These are phyloP conservation scores for Vachellia pachyceras DNA, from an alignment of 306 rosid species.

Conservation along the genomic window DNA sequence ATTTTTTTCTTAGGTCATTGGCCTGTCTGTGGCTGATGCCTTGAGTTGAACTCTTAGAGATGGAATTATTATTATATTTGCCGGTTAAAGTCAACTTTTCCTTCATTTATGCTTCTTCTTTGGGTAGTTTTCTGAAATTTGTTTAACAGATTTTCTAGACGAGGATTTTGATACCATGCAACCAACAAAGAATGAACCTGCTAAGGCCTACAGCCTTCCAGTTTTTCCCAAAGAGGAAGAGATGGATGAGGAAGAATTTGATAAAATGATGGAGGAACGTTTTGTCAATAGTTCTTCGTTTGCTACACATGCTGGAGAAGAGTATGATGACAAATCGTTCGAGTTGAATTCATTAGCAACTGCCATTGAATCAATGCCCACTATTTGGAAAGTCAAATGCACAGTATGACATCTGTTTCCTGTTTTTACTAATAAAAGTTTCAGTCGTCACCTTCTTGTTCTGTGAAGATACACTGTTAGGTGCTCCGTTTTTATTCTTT, in stretches of 20 bases:
- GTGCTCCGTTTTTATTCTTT: too few species aligned
- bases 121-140: neutral
- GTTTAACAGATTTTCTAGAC: conserved; percentile 58
- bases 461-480: too few species aligned
- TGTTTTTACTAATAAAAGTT: conserved; percentile 3
- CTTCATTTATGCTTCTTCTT: neutral
- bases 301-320: conserved; percentile 60
- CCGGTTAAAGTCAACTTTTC: neutral
- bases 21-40: neutral
- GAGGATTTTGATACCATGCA: conserved; percentile 53
- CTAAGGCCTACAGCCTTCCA: conserved; percentile 52
- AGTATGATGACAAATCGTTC: conserved; percentile 63
- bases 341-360: conserved; percentile 47
- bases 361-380: conserved; percentile 55
- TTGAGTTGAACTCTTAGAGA: neutral
- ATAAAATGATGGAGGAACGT: conserved; percentile 76
- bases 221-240: conserved; percentile 79
- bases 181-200: conserved; percentile 44
- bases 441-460: neutral
- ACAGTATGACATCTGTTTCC: conserved; percentile 53
- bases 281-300: conserved; percentile 49
- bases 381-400: conserved; percentile 96
- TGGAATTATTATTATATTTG: neutral
- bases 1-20: neutral
- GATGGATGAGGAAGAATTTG: conserved; percentile 82